A percentile compares a stretch with the other conserved stretches of the same genome.
Conservation (phyloP, 2,329 filamentous ascomycete species). For the Penicillium sp. region DNA sequence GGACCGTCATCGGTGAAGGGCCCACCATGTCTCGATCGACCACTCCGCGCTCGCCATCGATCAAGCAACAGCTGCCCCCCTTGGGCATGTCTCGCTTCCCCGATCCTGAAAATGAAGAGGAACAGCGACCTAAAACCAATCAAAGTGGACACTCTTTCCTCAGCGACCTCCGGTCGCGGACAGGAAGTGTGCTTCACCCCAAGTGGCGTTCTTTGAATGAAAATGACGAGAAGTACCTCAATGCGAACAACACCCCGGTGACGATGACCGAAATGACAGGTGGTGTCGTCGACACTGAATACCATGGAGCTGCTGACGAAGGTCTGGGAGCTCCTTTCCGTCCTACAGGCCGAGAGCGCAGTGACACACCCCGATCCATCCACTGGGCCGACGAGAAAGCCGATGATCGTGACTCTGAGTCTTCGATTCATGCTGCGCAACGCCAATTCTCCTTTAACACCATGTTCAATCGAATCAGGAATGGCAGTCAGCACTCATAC, state of each 20-base stretch:
- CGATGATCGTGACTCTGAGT: slow-evolving; percentile 23
- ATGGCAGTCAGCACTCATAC: slow-evolving; percentile 19
- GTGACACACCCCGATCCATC: slow-evolving; percentile 42
- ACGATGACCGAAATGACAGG: slow-evolving; percentile 61
- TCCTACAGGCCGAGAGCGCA: slow-evolving; percentile 21
- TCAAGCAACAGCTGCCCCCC: slow-evolving; percentile 65
- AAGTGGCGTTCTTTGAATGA: slow-evolving; percentile 35
- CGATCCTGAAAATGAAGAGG: slow-evolving; percentile 56
- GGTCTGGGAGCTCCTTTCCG: slow-evolving; percentile 27
- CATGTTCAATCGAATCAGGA: slow-evolving; percentile 62
- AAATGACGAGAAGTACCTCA: slow-evolving; percentile 29
- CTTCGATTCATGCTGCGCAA: slow-evolving; percentile 53
- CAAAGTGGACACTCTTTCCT: slow-evolving; percentile 38
- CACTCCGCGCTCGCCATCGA: slow-evolving; percentile 33
- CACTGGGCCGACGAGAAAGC: slow-evolving; percentile 34
- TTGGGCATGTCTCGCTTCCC: slow-evolving; percentile 87
- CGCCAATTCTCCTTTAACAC: slow-evolving; percentile 92
- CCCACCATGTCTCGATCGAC: slow-evolving; percentile 42
- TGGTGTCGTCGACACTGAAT: slow-evolving; percentile 46
- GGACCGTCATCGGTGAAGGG: slow-evolving; percentile 53
- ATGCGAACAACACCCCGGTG: slow-evolving; percentile 58
- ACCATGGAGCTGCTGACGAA: slow-evolving; percentile 24
- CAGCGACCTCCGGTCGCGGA: slow-evolving; percentile 37
- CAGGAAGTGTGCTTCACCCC: slow-evolving; percentile 37
- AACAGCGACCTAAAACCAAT: slow-evolving; percentile 27